Percentiles rank a stretch among this genome's conserved stretches.
Evolutionary conservation across 1,284 basidiomycete species (phyloP).

Genomic region (Omphalotus olearius): DNA sequence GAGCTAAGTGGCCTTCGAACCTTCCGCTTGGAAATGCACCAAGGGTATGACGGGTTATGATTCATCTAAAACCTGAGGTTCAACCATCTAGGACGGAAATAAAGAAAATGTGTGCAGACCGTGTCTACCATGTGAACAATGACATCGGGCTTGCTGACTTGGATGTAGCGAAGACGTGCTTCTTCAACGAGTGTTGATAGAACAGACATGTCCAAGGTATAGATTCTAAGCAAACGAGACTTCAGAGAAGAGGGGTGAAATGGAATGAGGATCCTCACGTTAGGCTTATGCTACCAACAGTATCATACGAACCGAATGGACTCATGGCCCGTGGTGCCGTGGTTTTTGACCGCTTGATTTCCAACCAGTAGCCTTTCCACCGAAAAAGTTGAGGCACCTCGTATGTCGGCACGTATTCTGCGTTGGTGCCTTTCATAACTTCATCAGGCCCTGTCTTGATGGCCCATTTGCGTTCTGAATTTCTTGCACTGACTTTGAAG

Average conservation of each 20-base stretch:
- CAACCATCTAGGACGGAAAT: background rate
- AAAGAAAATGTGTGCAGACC: constrained; percentile 21
- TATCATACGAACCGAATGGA: constrained; percentile 23
- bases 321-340: no score
- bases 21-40: constrained; percentile 45
- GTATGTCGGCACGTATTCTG: constrained; percentile 45
- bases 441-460: constrained; percentile 23
- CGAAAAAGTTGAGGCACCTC: constrained; percentile 41
- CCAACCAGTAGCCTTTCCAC: constrained; percentile 47
- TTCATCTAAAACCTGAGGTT: constrained; percentile 22
- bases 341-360: constrained; percentile 27
- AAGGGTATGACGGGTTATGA: constrained; percentile 31
- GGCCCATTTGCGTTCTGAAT: constrained; percentile 39
- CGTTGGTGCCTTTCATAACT: constrained; percentile 19
- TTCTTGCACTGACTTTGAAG: constrained; percentile 40
- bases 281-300: constrained; percentile 16
- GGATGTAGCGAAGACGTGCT: constrained; percentile 37
- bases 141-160: constrained; percentile 39
- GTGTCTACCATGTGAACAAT: constrained; percentile 38
- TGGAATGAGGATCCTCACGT: constrained; percentile 13
- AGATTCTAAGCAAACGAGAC: constrained; percentile 30
- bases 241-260: background rate
- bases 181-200: constrained; percentile 43
- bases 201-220: constrained; percentile 39
- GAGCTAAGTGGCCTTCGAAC: constrained; percentile 42